phyloP scores from a whole-genome alignment of 805 yeast species.

The Ogataea degrootiae region DNA sequence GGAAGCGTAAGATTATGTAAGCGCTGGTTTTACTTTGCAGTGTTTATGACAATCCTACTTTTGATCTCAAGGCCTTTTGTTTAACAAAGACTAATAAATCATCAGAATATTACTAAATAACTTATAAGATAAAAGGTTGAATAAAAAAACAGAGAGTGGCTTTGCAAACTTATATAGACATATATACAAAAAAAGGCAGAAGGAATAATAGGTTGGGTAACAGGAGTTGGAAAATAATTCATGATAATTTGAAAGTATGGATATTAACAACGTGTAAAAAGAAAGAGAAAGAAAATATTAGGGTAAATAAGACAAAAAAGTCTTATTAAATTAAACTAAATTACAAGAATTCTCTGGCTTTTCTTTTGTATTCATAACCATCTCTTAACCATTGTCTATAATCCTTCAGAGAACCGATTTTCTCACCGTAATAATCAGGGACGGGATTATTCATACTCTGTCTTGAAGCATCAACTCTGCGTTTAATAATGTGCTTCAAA shows the following conservation, averaged over 20 bases:
- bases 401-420: constrained; percentile 76
- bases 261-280: neutral
- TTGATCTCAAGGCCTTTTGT: no score
- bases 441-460: constrained; percentile 92
- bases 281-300: neutral
- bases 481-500: constrained; percentile 63
- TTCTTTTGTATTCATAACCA: constrained; percentile 84
- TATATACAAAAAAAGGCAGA: no score
- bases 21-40: no score
- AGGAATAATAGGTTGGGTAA: no score
- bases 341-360: constrained; percentile 68
- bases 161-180: no score
- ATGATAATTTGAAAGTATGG: neutral
- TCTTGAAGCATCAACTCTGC: constrained; percentile 88
- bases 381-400: constrained; percentile 97
- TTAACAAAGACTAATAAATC: no score
- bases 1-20: no score
- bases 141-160: no score
- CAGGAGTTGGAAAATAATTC: no score
- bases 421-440: constrained; percentile 98
- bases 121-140: no score
- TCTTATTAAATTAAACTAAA: neutral
- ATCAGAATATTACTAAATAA: no score
- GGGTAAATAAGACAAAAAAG: neutral
- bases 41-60: no score